Evolutionary conservation across 345 rosid genomes (phyloP).

Genomic region (Pugionium cornutum): DNA sequence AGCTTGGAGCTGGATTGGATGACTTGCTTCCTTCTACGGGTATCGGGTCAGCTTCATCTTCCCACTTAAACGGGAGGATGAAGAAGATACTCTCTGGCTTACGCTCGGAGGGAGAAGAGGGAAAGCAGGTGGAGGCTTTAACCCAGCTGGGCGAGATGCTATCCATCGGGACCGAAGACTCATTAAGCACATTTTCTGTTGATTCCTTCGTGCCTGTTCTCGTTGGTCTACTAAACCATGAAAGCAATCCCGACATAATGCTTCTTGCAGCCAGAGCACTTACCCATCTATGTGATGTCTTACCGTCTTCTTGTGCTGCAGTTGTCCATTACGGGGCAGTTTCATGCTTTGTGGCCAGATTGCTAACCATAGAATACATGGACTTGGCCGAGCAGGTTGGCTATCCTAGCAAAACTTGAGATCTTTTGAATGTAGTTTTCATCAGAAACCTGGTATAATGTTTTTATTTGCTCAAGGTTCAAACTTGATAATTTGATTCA

Average conservation of each 20-base stretch:
- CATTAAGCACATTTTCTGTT: constrained; percentile 89
- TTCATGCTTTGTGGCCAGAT: constrained; percentile 84
- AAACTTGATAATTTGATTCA: constrained; percentile 3
- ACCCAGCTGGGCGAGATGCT: constrained; percentile 97
- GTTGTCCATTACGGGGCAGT: constrained; percentile 98
- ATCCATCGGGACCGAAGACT: constrained; percentile 96
- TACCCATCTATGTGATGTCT: constrained; percentile 91
- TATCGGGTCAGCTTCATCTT: constrained; percentile 78
- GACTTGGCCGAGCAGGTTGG: constrained; percentile 98
- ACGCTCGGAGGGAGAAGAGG: constrained; percentile 96
- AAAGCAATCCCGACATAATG: constrained; percentile 97
- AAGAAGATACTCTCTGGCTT: constrained; percentile 92
- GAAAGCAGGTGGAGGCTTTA: constrained; percentile 95
- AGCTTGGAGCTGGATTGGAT: constrained; percentile 96
- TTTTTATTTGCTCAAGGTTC: too few relatives aligned
- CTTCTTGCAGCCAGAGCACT: constrained; percentile 98
- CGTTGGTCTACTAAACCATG: constrained; percentile 87
- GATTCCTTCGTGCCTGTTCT: constrained; percentile 95
- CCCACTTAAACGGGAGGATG: constrained; percentile 80
- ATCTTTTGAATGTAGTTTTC: too few relatives aligned
- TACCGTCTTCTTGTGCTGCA: constrained; percentile 97
- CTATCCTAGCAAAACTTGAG: not conserved
- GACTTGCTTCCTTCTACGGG: constrained; percentile 85
- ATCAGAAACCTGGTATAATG: too few relatives aligned
- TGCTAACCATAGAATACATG: constrained; percentile 97